phyloP scores from a whole-genome alignment of 2,329 filamentous ascomycete genomes.

The Claviceps monticola region DNA sequence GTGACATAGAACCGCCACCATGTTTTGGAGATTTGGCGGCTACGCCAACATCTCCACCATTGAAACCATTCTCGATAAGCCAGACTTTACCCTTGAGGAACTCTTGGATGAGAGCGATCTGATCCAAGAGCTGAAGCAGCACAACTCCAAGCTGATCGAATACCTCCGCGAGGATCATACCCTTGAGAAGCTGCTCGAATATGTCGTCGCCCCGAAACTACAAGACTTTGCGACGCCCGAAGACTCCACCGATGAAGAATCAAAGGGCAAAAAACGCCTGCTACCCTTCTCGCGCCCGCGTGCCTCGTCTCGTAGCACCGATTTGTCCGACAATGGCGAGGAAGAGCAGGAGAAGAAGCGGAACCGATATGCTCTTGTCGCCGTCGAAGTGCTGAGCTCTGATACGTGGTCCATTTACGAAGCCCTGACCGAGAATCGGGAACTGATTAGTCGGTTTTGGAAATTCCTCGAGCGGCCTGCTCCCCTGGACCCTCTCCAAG shows the following conservation, averaged over 20 bases:
- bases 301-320: conserved; percentile 37
- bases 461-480: conserved; percentile 71
- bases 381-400: conserved; percentile 84
- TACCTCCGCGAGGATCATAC: conserved; percentile 81
- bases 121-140: conserved; percentile 94
- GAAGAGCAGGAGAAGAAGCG: conserved; percentile 83
- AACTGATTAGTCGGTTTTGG: conserved; percentile 77
- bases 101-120: conserved; percentile 90
- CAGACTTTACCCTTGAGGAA: conserved; percentile 90
- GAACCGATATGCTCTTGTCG: conserved; percentile 84
- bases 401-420: conserved; percentile 97
- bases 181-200: conserved; percentile 73
- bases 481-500: conserved; percentile 82
- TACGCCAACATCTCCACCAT: conserved; percentile 96
- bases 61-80: conserved; percentile 91
- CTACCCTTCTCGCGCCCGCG: conserved; percentile 37
- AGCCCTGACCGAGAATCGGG: conserved; percentile 72
- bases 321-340: conserved; percentile 34
- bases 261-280: conserved; percentile 30
- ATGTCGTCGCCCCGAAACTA: conserved; percentile 71
- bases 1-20: conserved; percentile 41
- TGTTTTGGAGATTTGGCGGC: conserved; percentile 99
- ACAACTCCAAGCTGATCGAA: conserved; percentile 95
- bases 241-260: conserved; percentile 36
- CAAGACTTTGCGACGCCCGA: conserved; percentile 39